These are phyloP conservation scores for Curvularia sp. DNA, from an alignment of 2,329 filamentous ascomycete genomes.

Conservation along the genomic window DNA sequence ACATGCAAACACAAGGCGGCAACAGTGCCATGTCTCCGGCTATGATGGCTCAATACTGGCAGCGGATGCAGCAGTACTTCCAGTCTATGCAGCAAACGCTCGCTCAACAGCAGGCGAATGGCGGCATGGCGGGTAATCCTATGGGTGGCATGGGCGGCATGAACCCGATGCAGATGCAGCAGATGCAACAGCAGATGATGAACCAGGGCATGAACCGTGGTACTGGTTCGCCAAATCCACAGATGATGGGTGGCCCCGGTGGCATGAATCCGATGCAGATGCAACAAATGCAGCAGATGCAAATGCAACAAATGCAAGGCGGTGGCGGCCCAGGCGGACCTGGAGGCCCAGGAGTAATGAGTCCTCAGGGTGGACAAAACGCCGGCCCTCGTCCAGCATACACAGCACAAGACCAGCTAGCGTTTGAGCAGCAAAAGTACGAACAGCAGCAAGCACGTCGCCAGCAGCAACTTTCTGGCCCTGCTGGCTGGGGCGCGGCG, in stretches of 20 bases:
- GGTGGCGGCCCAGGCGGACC: conserved; percentile 48
- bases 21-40: conserved; percentile 82
- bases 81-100: conserved; percentile 93
- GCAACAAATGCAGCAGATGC: conserved; percentile 74
- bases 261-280: conserved; percentile 74
- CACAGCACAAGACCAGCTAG: conserved; percentile 74
- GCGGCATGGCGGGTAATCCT: conserved; percentile 43
- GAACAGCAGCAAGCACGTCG: conserved; percentile 71
- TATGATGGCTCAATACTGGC: conserved; percentile 98
- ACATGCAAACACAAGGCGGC: conserved; percentile 51
- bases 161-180: conserved; percentile 65
- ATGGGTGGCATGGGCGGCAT: conserved; percentile 61
- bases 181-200: conserved; percentile 51
- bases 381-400: conserved; percentile 58
- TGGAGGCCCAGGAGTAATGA: conserved; percentile 41
- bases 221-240: conserved; percentile 45
- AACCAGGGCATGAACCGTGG: conserved; percentile 38
- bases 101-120: conserved; percentile 59
- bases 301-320: conserved; percentile 55
- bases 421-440: conserved; percentile 81
- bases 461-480: conserved; percentile 53
- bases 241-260: conserved; percentile 55
- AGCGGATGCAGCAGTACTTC: conserved; percentile 98
- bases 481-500: conserved; percentile 56
- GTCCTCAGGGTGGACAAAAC: conserved; percentile 29